A percentile compares a stretch with the other conserved stretches of the same genome.
Conservation (phyloP, 2,329 filamentous ascomycete species). For the Mycogone perniciosa region DNA sequence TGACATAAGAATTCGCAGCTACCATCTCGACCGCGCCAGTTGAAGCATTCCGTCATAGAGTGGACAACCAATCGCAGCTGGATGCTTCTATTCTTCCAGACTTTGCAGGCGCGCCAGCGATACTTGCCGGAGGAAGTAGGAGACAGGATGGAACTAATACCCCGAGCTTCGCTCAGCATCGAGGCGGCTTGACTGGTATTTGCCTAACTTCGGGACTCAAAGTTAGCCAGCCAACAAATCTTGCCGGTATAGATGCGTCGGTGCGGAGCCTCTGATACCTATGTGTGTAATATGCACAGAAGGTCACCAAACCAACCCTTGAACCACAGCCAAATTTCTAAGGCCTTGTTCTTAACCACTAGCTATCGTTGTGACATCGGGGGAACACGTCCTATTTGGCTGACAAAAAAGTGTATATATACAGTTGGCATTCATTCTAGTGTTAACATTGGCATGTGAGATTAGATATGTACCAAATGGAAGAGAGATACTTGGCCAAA, state of each 20-base stretch:
- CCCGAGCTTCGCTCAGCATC: conserved; percentile 17
- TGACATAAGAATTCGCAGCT: neutral
- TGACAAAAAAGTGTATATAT: too few relatives aligned
- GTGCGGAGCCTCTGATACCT: conserved; percentile 11
- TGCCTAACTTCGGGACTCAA: conserved; percentile 27
- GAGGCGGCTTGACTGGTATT: conserved; percentile 19
- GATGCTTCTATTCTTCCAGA: conserved; percentile 7
- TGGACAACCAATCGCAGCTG: conserved; percentile 8
- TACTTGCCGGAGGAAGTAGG: conserved; percentile 7
- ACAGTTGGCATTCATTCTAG: too few relatives aligned
- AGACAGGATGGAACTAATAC: conserved; percentile 11
- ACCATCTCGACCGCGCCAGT: neutral
- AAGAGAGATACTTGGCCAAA: too few relatives aligned
- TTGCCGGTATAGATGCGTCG: conserved; percentile 15
- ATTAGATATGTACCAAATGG: too few relatives aligned
- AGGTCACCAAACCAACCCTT: neutral
- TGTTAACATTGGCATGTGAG: too few relatives aligned
- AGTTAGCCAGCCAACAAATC: conserved; percentile 21
- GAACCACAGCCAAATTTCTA: too few relatives aligned
- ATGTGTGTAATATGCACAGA: too few relatives aligned
- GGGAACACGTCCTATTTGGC: neutral
- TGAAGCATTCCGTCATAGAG: conserved; percentile 9
- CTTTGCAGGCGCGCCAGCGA: conserved; percentile 9
- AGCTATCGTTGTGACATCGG: too few relatives aligned
- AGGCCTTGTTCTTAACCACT: too few relatives aligned